Evolutionary conservation across 2,329 filamentous ascomycete genomes (phyloP).

Genomic region (Paracoccidioides brasiliensis): DNA sequence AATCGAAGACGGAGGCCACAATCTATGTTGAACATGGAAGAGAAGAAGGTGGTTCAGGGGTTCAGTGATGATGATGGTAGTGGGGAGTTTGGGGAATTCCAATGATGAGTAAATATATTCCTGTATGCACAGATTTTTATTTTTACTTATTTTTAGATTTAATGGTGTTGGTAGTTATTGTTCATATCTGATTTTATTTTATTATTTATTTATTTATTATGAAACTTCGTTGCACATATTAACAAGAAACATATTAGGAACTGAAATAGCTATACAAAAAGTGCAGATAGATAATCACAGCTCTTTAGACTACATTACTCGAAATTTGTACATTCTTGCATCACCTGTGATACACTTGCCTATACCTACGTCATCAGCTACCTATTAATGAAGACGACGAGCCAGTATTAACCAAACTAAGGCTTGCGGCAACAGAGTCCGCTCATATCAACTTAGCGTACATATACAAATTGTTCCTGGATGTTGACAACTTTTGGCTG

Average conservation of each 20-base stretch:
- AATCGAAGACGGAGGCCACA: slow-evolving; percentile 45
- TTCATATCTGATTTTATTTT: background rate
- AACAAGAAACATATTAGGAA: background rate
- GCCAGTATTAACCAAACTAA: too few species aligned
- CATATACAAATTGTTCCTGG: too few species aligned
- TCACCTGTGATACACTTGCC: too few species aligned
- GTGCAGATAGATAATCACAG: background rate
- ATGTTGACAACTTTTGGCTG: too few species aligned
- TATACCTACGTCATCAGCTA: too few species aligned
- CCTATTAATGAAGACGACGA: too few species aligned
- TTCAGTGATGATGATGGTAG: slow-evolving; percentile 77
- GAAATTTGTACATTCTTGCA: too few species aligned
- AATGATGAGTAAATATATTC: slow-evolving; percentile 21
- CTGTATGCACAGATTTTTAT: background rate
- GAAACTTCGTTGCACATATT: background rate
- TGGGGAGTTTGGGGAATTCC: slow-evolving; percentile 77
- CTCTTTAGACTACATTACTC: background rate
- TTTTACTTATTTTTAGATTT: background rate
- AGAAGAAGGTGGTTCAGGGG: slow-evolving; percentile 38
- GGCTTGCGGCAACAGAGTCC: too few species aligned
- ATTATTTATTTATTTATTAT: background rate
- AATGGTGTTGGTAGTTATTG: background rate
- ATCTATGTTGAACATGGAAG: slow-evolving; percentile 38
- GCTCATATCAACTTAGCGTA: too few species aligned
- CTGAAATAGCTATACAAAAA: background rate